Conservation (phyloP, 1,284 basidiomycete genomes). For the Fomitopsis betulina region DNA sequence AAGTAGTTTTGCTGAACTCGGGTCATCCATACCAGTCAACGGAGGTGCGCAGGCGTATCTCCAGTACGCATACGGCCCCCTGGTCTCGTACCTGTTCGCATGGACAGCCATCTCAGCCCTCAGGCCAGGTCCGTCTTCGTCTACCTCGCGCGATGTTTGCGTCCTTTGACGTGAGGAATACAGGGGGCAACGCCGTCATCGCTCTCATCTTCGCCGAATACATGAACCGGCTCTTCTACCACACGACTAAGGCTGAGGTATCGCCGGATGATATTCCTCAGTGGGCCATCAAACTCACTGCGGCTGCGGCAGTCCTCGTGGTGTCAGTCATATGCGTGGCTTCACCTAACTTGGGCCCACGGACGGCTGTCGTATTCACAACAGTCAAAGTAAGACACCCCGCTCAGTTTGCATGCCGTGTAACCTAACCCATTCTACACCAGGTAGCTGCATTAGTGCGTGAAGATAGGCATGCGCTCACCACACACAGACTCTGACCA, state of each 20-base stretch:
- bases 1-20: conserved; percentile 86
- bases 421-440: conserved; percentile 1
- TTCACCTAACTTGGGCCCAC: conserved; percentile 75
- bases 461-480: conserved; percentile 2
- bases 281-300: conserved; percentile 93
- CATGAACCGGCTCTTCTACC: conserved; percentile 75
- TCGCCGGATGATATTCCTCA: conserved; percentile 79
- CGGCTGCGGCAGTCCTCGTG: conserved; percentile 64
- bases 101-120: conserved; percentile 90
- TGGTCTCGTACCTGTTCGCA: conserved; percentile 82
- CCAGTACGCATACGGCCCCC: conserved; percentile 84
- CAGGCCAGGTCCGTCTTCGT: conserved; percentile 61
- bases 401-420: too few species aligned
- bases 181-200: conserved; percentile 66
- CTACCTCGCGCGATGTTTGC: background rate
- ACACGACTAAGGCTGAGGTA: conserved; percentile 54
- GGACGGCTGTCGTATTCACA: conserved; percentile 84
- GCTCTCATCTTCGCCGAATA: conserved; percentile 83
- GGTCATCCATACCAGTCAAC: conserved; percentile 79
- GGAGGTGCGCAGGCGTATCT: conserved; percentile 93
- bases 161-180: background rate
- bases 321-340: conserved; percentile 79
- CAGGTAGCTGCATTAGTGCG: conserved; percentile 58
- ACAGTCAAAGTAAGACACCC: conserved; percentile 66
- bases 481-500: background rate